Conservation (phyloP, 352 stramenopile species). For the Nothophytophthora sp. region DNA sequence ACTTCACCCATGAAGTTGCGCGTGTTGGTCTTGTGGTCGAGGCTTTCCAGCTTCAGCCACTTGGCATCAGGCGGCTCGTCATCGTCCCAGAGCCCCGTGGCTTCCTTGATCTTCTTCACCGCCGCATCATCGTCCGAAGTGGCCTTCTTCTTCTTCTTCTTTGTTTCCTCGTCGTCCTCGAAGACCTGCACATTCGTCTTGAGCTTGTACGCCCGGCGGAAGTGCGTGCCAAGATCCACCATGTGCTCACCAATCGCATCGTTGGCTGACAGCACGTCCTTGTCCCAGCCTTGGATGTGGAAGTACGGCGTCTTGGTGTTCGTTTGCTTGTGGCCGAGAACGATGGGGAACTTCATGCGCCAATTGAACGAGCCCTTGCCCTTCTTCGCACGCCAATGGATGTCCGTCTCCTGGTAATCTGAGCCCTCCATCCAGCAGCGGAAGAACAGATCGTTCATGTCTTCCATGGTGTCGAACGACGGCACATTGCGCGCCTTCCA, state of each 20-base stretch:
- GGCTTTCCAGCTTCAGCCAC: constrained; percentile 82
- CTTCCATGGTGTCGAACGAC: constrained; percentile 81
- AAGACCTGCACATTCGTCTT: constrained; percentile 83
- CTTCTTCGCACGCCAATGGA: constrained; percentile 94
- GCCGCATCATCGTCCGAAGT: constrained; percentile 71
- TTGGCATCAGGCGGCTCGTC: constrained; percentile 79
- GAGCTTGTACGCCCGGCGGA: constrained; percentile 81
- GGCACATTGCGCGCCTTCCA: constrained; percentile 93
- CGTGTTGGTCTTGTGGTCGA: constrained; percentile 82
- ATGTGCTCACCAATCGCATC: constrained; percentile 91
- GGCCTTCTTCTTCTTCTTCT: constrained; percentile 82
- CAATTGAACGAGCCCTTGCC: constrained; percentile 95
- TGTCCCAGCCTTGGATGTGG: constrained; percentile 94
- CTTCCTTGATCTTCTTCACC: constrained; percentile 84
- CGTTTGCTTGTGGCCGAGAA: constrained; percentile 80
- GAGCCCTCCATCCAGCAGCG: constrained; percentile 87
- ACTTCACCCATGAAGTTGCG: constrained; percentile 88
- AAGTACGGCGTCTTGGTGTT: constrained; percentile 94
- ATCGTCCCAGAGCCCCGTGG: constrained; percentile 85
- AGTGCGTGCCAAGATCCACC: constrained; percentile 70
- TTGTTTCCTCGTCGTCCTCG: constrained; percentile 74
- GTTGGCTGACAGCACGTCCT: constrained; percentile 92
- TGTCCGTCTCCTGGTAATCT: constrained; percentile 89
- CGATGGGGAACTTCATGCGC: constrained; percentile 93
- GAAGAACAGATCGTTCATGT: constrained; percentile 95